Base-by-base conservation (phyloP, 768 basidiomycete species). In the Leccinum aurantiacum region DNA sequence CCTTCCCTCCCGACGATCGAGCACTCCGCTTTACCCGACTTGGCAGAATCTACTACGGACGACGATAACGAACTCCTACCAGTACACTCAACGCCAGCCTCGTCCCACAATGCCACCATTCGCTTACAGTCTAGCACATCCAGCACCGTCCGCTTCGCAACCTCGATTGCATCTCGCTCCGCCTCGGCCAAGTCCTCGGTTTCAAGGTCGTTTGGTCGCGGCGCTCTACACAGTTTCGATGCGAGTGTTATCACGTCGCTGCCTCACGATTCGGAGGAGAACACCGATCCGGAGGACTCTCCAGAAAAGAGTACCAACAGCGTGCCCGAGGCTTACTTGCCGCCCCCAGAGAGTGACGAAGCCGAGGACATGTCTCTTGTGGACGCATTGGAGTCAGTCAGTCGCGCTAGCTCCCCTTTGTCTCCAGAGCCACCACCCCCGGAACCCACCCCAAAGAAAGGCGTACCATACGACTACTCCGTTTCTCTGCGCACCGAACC, bases 1-100 rank as follows among this genome's bases (percentile, higher is more conserved):
- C 91, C 91, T 2, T 90, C 90, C 3, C 73, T 93, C 13, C 89
- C 90, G 7, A 78, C 68, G 2, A 87, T 89, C 67, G 90, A 92
- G 31, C 84, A 89, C 65, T 88, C 86, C 19, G 77, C 71, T 4
- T 77, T 77, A 58, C 74, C 71, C 27, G 76, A 78, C 53, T 69
- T 70, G 37, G 14, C 37, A 38, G 72, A 73, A 56, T 69, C 66
- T 24, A 74, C 70, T 15, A 76, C 74, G 25, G 76, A 79, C 35
- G 79, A 80, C 48, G 76, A 80, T 31, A 69, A 77, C 55, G 71
- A 80, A 13, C 75, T 77, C 9, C 74, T 80, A 11, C 88, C 87
- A 6, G 76, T 87, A 9, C 86, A 88, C 61, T 91, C 87, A 1
- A 92, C 87, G 1, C 90, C 87, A 37, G 79, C 80, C 11, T 80